These are phyloP conservation scores for Cucurbita argyrosperma DNA, from an alignment of 306 rosid genomes.

Conservation along the genomic window DNA sequence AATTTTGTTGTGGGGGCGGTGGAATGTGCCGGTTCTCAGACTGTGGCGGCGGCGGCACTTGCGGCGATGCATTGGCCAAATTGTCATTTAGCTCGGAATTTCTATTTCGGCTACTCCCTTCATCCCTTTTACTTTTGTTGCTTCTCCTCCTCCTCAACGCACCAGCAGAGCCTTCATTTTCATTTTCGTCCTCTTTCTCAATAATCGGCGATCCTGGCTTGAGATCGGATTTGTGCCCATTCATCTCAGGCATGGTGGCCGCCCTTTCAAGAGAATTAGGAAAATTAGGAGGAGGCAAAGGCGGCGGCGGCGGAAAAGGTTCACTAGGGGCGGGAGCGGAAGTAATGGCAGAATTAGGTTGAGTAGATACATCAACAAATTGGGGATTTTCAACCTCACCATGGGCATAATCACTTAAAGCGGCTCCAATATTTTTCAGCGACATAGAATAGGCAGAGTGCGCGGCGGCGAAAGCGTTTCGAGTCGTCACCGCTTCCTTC, in stretches of 20 bases:
- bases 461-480: slow-evolving; percentile 86
- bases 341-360: not conserved
- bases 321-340: slow-evolving; percentile 29
- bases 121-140: slow-evolving; percentile 9
- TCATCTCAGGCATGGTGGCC: slow-evolving; percentile 65
- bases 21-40: slow-evolving; percentile 15
- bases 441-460: slow-evolving; percentile 55
- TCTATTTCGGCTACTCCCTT: slow-evolving; percentile 15
- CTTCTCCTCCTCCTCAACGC: slow-evolving; percentile 22
- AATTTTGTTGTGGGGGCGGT: slow-evolving; percentile 18
- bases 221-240: slow-evolving; percentile 24
- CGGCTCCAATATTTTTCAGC: slow-evolving; percentile 72
- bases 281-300: slow-evolving; percentile 10
- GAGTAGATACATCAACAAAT: not conserved
- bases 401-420: slow-evolving; percentile 60
- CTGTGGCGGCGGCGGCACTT: slow-evolving; percentile 6
- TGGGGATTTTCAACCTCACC: slow-evolving; percentile 44
- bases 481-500: slow-evolving; percentile 47
- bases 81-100: slow-evolving; percentile 12
- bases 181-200: slow-evolving; percentile 37
- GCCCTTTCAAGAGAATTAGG: slow-evolving; percentile 40
- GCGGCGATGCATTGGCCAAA: slow-evolving; percentile 23
- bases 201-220: slow-evolving; percentile 20
- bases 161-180: slow-evolving; percentile 22
- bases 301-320: slow-evolving; percentile 42